A percentile compares a stretch with the other conserved stretches of the same genome.
phyloP scores from a whole-genome alignment of 306 rosid genomes.

The Quercus rubra region DNA sequence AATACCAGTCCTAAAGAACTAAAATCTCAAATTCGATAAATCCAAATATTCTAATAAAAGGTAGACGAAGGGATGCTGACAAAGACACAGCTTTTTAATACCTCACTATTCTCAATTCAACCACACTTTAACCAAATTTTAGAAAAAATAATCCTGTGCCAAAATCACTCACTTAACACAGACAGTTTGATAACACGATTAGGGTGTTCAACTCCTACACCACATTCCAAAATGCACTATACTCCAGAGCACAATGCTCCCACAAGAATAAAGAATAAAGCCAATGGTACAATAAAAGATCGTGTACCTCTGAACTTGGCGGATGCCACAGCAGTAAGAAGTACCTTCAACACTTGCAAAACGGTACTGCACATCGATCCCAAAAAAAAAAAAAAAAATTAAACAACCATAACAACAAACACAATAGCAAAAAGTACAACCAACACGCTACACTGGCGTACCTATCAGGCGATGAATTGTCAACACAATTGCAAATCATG shows the following conservation, averaged over 20 bases:
- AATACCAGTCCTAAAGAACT: no score
- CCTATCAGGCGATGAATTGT: slow-evolving; percentile 98
- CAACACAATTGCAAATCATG: slow-evolving; percentile 80
- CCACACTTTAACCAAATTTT: no score
- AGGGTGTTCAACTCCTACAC: neutral
- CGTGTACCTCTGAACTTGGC: slow-evolving; percentile 87
- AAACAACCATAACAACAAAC: slow-evolving; percentile 30
- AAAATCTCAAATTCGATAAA: no score
- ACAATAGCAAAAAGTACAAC: slow-evolving; percentile 3
- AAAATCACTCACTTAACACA: no score
- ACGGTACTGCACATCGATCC: slow-evolving; percentile 69
- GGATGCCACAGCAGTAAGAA: slow-evolving; percentile 97
- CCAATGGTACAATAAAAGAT: slow-evolving; percentile 5
- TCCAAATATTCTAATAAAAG: no score
- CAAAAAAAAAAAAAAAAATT: neutral
- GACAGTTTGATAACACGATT: no score
- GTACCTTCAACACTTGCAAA: slow-evolving; percentile 99
- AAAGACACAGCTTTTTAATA: no score
- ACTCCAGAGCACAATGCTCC: neutral
- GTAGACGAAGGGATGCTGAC: no score
- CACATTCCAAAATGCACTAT: neutral
- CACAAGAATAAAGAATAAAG: neutral
- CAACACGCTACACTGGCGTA: slow-evolving; percentile 26
- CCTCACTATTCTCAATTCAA: no score
- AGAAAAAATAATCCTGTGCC: no score